Conservation (phyloP, 2,329 filamentous ascomycete genomes). For the Thielaviopsis ethacetica region DNA sequence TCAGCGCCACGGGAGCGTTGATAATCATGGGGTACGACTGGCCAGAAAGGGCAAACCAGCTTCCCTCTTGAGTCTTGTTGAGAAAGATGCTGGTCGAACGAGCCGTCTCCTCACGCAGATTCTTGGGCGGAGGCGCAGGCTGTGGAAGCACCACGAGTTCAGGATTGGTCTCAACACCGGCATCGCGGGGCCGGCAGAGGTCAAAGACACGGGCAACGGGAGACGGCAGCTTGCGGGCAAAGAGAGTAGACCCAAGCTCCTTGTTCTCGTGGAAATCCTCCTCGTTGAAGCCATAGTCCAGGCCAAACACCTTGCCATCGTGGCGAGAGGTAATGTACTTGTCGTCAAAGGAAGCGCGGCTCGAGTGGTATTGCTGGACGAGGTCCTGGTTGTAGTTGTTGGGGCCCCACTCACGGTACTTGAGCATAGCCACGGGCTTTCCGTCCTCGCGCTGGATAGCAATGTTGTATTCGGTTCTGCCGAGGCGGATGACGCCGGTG, state of each 20-base stretch:
- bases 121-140: conserved; percentile 46
- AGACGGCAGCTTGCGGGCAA: conserved; percentile 52
- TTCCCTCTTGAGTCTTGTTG: conserved; percentile 70
- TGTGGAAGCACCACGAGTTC: conserved; percentile 77
- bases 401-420: conserved; percentile 85
- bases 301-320: conserved; percentile 61
- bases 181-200: conserved; percentile 56
- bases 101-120: conserved; percentile 32
- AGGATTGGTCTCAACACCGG: conserved; percentile 45
- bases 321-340: conserved; percentile 79
- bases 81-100: conserved; percentile 59
- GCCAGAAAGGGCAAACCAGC: conserved; percentile 90
- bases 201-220: conserved; percentile 84
- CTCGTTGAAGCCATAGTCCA: conserved; percentile 49
- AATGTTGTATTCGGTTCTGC: conserved; percentile 79
- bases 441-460: conserved; percentile 63
- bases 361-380: conserved; percentile 51
- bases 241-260: conserved; percentile 35
- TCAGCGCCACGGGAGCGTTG: conserved; percentile 36
- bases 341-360: conserved; percentile 57
- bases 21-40: conserved; percentile 72
- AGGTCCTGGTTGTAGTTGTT: conserved; percentile 86
- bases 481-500: conserved; percentile 65
- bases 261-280: conserved; percentile 17
- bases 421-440: conserved; percentile 70